These are phyloP conservation scores for Trametopsis cervina DNA, from an alignment of 768 basidiomycete species.

Conservation along the genomic window DNA sequence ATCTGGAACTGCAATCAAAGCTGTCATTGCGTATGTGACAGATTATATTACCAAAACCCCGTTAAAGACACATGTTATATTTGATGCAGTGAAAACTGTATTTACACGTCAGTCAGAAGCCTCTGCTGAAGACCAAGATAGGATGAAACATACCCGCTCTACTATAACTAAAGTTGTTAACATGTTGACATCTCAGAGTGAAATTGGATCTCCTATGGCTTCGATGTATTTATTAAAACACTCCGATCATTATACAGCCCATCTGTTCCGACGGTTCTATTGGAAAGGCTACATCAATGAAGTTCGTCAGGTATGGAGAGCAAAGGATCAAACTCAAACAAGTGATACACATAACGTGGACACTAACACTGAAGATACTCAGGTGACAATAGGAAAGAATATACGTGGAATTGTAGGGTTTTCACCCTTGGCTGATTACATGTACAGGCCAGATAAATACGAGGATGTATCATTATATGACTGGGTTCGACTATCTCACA, in stretches of 20 bases:
- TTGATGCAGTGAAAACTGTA: slow-evolving; percentile 24
- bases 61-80: slow-evolving; percentile 33
- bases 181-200: background rate
- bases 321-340: background rate
- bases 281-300: slow-evolving; percentile 5
- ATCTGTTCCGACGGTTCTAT: slow-evolving; percentile 7
- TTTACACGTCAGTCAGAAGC: slow-evolving; percentile 21
- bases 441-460: slow-evolving; percentile 13
- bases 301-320: background rate
- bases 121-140: background rate
- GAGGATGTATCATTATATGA: slow-evolving; percentile 17
- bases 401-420: background rate
- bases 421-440: slow-evolving; percentile 4
- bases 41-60: slow-evolving; percentile 38
- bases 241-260: slow-evolving; percentile 10
- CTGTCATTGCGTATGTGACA: slow-evolving; percentile 31
- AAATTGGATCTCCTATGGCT: slow-evolving; percentile 4
- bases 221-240: slow-evolving; percentile 3
- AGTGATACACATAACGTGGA: background rate
- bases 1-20: slow-evolving; percentile 35
- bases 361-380: background rate
- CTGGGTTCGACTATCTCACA: slow-evolving; percentile 12
- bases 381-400: background rate
- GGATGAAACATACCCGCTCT: background rate
- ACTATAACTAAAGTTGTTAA: slow-evolving; percentile 7